These are phyloP conservation scores for Aspergillus ellipticus DNA, from an alignment of 495 filamentous ascomycete genomes.

Conservation along the genomic window DNA sequence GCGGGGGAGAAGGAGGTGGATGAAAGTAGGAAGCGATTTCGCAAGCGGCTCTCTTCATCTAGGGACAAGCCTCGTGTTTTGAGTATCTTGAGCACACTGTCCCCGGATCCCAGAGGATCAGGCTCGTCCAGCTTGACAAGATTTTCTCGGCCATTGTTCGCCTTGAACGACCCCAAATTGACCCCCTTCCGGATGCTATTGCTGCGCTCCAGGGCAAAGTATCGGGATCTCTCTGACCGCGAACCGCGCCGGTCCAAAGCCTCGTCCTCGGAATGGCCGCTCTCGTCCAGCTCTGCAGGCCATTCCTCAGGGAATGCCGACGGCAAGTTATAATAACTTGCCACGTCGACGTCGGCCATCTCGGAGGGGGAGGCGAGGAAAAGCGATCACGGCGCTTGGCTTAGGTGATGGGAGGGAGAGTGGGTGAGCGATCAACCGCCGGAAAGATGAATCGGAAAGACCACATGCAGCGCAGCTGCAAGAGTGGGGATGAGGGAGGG, in stretches of 20 bases:
- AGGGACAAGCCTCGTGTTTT: slow-evolving; percentile 70
- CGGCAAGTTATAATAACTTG: slow-evolving; percentile 84
- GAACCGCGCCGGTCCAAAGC: slow-evolving; percentile 43
- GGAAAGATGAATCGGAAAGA: neutral
- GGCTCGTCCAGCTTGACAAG: slow-evolving; percentile 84
- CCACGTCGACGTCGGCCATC: slow-evolving; percentile 69
- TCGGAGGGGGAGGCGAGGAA: slow-evolving; percentile 7
- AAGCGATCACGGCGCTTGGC: neutral
- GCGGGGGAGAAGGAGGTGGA: slow-evolving; percentile 93
- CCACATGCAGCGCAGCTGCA: slow-evolving; percentile 26
- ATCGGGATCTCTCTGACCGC: slow-evolving; percentile 69
- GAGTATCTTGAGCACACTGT: slow-evolving; percentile 80
- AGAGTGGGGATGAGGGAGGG: slow-evolving; percentile 12
- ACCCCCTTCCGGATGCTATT: slow-evolving; percentile 62
- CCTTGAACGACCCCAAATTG: slow-evolving; percentile 65
- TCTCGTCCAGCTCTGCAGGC: slow-evolving; percentile 76
- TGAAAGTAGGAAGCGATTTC: slow-evolving; percentile 89
- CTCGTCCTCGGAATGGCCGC: slow-evolving; percentile 66
- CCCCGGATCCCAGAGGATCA: slow-evolving; percentile 76
- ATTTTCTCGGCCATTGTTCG: slow-evolving; percentile 64
- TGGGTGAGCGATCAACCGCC: slow-evolving; percentile 1
- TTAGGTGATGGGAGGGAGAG: neutral
- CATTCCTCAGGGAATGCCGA: slow-evolving; percentile 78
- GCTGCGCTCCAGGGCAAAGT: slow-evolving; percentile 75
- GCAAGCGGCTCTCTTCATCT: slow-evolving; percentile 77